Conservation (phyloP, 352 stramenopile genomes). For the Hyaloperonospora arabidopsidis region DNA sequence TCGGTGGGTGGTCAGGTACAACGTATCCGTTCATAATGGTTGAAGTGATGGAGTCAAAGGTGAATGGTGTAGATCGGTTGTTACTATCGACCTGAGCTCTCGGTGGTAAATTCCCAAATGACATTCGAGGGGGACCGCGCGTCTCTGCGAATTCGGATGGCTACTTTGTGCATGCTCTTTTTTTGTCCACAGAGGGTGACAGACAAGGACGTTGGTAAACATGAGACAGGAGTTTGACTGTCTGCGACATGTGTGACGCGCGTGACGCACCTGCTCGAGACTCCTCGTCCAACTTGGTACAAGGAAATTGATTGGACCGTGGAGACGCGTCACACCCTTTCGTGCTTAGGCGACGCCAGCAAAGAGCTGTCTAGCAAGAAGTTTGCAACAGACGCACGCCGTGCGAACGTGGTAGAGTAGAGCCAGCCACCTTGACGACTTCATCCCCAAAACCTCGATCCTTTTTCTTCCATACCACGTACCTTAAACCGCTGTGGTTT, state of each 20-base stretch:
- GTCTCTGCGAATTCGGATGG: no score
- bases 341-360: no score
- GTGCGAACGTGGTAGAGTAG: no score
- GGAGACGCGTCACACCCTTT: conserved; percentile 10
- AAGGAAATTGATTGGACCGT: conserved; percentile 3
- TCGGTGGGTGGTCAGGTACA: conserved; percentile 15
- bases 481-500: no score
- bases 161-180: no score
- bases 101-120: conserved; percentile 26
- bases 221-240: conserved; percentile 21
- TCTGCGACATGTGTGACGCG: no score
- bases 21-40: conserved; percentile 23
- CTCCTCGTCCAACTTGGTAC: conserved; percentile 3
- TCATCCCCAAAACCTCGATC: no score
- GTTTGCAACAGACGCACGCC: no score
- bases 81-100: conserved; percentile 10
- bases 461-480: no score
- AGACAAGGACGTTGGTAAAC: neutral
- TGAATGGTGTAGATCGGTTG: neutral
- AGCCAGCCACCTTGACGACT: no score
- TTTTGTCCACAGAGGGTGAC: no score
- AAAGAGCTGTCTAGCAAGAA: no score
- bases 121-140: neutral
- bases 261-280: conserved; percentile 9
- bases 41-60: neutral